These are phyloP conservation scores for Fomitopsis serialis DNA, from an alignment of 768 basidiomycete species.

Conservation along the genomic window DNA sequence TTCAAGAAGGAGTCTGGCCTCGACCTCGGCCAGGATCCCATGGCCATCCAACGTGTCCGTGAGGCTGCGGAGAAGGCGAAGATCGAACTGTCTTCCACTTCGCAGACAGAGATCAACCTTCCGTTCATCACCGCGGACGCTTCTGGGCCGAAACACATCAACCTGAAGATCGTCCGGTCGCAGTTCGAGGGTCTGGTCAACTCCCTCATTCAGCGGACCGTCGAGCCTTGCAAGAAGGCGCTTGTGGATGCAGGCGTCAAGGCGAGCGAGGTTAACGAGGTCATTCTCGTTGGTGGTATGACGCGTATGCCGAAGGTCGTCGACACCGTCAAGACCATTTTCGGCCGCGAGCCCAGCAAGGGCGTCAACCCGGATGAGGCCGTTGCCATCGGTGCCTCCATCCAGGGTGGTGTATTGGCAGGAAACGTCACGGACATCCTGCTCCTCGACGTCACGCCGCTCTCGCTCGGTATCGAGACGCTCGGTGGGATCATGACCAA, in stretches of 20 bases:
- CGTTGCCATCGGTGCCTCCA: conserved; percentile 96
- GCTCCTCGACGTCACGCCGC: conserved; percentile 89
- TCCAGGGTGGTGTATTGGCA: conserved; percentile 96
- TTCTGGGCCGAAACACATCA: conserved; percentile 95
- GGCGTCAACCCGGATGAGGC: conserved; percentile 99
- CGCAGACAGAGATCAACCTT: conserved; percentile 94
- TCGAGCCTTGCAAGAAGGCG: conserved; percentile 98
- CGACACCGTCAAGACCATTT: conserved; percentile 90
- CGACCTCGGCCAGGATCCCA: conserved; percentile 79
- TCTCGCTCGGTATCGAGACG: conserved; percentile 71
- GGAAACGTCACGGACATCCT: conserved; percentile 96
- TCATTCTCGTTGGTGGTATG: conserved; percentile 99
- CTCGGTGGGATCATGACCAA: conserved; percentile 99
- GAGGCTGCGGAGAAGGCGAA: conserved; percentile 99
- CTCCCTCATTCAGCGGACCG: conserved; percentile 79
- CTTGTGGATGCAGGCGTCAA: conserved; percentile 91
- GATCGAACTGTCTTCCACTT: conserved; percentile 92
- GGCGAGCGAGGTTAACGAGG: conserved; percentile 88
- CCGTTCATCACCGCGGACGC: conserved; percentile 98
- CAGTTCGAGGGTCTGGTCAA: conserved; percentile 87
- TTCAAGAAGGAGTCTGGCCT: conserved; percentile 93
- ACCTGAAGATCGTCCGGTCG: conserved; percentile 80
- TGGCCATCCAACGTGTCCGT: conserved; percentile 98
- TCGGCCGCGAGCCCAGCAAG: conserved; percentile 96
- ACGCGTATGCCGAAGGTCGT: conserved; percentile 94